These are phyloP conservation scores for Arthrinium phaeospermum DNA, from an alignment of 2,329 filamentous ascomycete genomes.

Conservation along the genomic window DNA sequence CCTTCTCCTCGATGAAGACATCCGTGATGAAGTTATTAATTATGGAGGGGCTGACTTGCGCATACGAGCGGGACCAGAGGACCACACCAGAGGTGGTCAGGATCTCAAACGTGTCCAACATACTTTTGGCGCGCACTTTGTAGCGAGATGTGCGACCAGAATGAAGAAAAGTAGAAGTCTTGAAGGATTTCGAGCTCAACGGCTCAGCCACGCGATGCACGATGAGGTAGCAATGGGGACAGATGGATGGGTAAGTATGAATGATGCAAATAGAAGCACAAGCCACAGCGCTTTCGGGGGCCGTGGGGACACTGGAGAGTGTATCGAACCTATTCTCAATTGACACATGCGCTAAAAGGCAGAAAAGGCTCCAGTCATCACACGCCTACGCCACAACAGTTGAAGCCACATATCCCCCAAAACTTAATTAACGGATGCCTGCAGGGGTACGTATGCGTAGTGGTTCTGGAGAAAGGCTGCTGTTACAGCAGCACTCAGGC, in stretches of 20 bases:
- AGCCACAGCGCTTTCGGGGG: slow-evolving; percentile 3
- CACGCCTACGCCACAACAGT: background rate
- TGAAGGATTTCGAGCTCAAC: slow-evolving; percentile 7
- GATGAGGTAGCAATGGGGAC: slow-evolving; percentile 16
- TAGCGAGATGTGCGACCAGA: background rate
- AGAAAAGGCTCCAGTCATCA: background rate
- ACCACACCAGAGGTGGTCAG: slow-evolving; percentile 95
- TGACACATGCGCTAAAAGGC: slow-evolving; percentile 1
- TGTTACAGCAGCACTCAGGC: background rate
- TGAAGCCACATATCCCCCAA: slow-evolving; percentile 18
- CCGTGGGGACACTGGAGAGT: background rate
- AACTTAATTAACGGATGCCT: slow-evolving; percentile 4
- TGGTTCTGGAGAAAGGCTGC: background rate
- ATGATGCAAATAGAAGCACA: background rate
- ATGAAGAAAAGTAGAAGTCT: background rate
- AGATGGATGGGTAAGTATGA: background rate
- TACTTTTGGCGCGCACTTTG: slow-evolving; percentile 44
- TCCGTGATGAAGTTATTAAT: slow-evolving; percentile 96
- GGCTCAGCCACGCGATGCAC: slow-evolving; percentile 15
- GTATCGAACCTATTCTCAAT: slow-evolving; percentile 1
- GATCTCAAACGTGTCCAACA: slow-evolving; percentile 98
- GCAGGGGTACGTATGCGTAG: slow-evolving; percentile 4
- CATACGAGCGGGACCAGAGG: slow-evolving; percentile 90
- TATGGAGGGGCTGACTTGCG: slow-evolving; percentile 77
- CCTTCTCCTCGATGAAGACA: slow-evolving; percentile 95